Conservation (phyloP, 495 filamentous ascomycete genomes). For the Letharia lupina region DNA sequence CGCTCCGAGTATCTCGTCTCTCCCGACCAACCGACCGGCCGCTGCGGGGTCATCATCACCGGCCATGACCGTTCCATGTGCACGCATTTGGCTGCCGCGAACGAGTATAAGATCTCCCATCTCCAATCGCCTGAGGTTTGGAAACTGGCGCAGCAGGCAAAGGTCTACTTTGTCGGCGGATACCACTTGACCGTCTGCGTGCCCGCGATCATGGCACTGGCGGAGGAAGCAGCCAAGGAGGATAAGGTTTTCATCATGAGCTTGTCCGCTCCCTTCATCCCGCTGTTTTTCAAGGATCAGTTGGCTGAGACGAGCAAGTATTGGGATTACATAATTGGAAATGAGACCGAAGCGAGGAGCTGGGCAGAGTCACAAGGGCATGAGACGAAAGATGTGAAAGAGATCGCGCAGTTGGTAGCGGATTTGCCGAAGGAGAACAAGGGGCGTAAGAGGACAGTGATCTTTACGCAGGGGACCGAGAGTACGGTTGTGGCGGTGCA, state of each 20-base stretch:
- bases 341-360: slow-evolving; percentile 84
- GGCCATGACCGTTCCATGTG: slow-evolving; percentile 87
- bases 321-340: slow-evolving; percentile 94
- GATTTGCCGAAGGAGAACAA: slow-evolving; percentile 85
- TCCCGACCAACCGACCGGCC: slow-evolving; percentile 69
- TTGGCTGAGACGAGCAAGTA: slow-evolving; percentile 77
- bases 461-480: slow-evolving; percentile 89
- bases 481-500: slow-evolving; percentile 72
- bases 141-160: slow-evolving; percentile 77
- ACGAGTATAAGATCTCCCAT: slow-evolving; percentile 92
- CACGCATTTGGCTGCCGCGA: slow-evolving; percentile 93
- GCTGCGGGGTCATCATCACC: slow-evolving; percentile 94
- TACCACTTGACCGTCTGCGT: slow-evolving; percentile 87
- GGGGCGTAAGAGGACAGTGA: slow-evolving; percentile 66
- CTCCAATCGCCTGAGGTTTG: slow-evolving; percentile 86
- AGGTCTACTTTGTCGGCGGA: slow-evolving; percentile 86
- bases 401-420: slow-evolving; percentile 80
- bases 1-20: slow-evolving; percentile 90
- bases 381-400: slow-evolving; percentile 66
- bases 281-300: slow-evolving; percentile 94
- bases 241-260: slow-evolving; percentile 90
- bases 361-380: slow-evolving; percentile 74
- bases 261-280: slow-evolving; percentile 89
- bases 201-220: slow-evolving; percentile 78
- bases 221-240: slow-evolving; percentile 75